Evolutionary conservation across 768 basidiomycete genomes (phyloP).

Genomic region (Leucocoprinus leucothites): DNA sequence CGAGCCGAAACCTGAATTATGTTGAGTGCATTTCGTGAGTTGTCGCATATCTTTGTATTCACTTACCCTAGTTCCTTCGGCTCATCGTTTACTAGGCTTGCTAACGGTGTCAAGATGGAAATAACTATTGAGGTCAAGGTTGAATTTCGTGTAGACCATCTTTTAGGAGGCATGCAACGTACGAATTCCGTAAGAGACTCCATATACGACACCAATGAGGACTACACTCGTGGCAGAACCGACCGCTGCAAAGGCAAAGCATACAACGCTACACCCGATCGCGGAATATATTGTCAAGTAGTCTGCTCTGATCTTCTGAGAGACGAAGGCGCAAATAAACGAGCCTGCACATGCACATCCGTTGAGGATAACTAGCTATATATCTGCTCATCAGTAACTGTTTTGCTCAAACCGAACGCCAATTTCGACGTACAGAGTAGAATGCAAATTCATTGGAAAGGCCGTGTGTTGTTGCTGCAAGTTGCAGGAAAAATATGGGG

Average conservation of each 20-base stretch:
- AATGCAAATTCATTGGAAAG: conserved; percentile 26
- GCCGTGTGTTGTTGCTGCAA: conserved; percentile 30
- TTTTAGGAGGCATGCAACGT: neutral
- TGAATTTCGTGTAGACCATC: too few species aligned
- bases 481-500: conserved; percentile 38
- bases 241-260: conserved; percentile 30
- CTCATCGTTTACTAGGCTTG: too few species aligned
- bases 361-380: conserved; percentile 1
- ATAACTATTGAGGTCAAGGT: too few species aligned
- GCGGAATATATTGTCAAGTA: conserved; percentile 25
- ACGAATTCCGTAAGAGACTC: conserved; percentile 29
- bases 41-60: too few species aligned
- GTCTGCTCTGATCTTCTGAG: neutral
- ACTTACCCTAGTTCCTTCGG: too few species aligned
- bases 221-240: conserved; percentile 23
- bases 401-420: too few species aligned
- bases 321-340: neutral
- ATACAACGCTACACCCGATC: conserved; percentile 27
- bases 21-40: too few species aligned
- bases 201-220: conserved; percentile 32
- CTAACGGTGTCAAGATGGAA: too few species aligned
- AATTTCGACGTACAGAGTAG: conserved; percentile 19
- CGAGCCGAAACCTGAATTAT: too few species aligned
- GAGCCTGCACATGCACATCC: neutral
- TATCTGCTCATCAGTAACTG: too few species aligned